Conservation (phyloP, 202 grass and related monocot species). For the Schoenoplectus tabernaemontani region DNA sequence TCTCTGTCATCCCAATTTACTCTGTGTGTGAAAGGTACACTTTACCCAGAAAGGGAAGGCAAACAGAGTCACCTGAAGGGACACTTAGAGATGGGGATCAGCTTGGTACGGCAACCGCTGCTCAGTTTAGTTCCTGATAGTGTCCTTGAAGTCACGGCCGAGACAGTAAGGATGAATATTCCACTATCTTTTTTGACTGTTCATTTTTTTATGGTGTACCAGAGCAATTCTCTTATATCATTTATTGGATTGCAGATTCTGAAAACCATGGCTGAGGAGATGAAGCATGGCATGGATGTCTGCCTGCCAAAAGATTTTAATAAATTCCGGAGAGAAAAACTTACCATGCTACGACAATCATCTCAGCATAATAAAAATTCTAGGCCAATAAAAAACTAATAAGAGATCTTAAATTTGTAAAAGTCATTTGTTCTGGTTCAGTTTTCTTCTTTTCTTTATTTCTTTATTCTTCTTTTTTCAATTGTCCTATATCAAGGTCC, state of each 20-base stretch:
- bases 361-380: not conserved
- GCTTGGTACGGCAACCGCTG: constrained; percentile 65
- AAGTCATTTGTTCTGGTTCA: not conserved
- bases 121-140: constrained; percentile 51
- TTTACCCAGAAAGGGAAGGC: constrained; percentile 67
- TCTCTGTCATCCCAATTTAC: constrained; percentile 55
- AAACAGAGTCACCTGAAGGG: constrained; percentile 38
- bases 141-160: constrained; percentile 61
- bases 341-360: constrained; percentile 25
- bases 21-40: constrained; percentile 50
- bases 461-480: not conserved
- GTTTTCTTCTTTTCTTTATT: not conserved
- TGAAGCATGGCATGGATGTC: constrained; percentile 57
- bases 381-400: constrained; percentile 14
- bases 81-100: constrained; percentile 65
- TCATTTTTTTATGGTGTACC: no score
- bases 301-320: constrained; percentile 49
- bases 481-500: not conserved
- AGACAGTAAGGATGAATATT: constrained; percentile 29
- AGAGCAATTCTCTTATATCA: not conserved
- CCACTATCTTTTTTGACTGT: not conserved
- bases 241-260: constrained; percentile 36
- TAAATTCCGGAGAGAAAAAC: constrained; percentile 49
- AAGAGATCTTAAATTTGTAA: constrained; percentile 13
- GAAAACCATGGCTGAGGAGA: constrained; percentile 51